Base-by-base conservation (phyloP, 2,329 filamentous ascomycete genomes). In the Thelonectria olida region DNA sequence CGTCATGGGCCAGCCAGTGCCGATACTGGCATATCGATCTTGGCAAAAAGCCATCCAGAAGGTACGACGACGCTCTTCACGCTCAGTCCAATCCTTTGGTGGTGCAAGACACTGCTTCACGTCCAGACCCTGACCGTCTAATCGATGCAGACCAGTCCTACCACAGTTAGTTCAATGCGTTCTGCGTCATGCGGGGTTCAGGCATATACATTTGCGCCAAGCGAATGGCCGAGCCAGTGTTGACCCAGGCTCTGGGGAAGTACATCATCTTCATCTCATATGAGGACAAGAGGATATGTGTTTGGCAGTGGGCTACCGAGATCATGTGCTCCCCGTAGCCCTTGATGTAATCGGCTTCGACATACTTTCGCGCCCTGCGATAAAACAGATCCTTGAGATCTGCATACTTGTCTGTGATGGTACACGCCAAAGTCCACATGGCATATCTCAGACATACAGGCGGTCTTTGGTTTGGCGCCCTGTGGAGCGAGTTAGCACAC, bases 241-340 rank as follows among this genome's bases (percentile, higher is more conserved):
- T 97, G 80, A 97, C 88, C 96, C 96, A 98, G 1, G 96, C 96
- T 67, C 96, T 84, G 1, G 96, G 95, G 70, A 98, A 98, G 76
- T 93, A 96, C 92, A 98, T 97, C 85, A 92, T 91, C 79, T 95
- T 97, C 82, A 97, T 98, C 76, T 99, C 96, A 71, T 97, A 97
- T 1, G 86, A 88, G 6, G 89, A 87, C 48, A 96, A 83, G 19
- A 98, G 81, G 23, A 89, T 82, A 84, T 96, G 96, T 1, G 92
- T 88, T 75, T 99, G 96, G 51, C 90, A 92, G 76, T 97, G 92
- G 15, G 90, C 90, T 27, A 97, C 83, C 1, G 91, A 95, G 67
- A 97, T 91, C 74, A 96, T 91, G 67, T 89, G 85, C 76, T 98
- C 95, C 54, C 96, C 96, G 67, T 95, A 93, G 4, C 95, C 94